Percentiles rank a stretch among this genome's conserved stretches.
These are phyloP conservation scores for Prunus padus DNA, from an alignment of 306 rosid species.

Conservation along the genomic window DNA sequence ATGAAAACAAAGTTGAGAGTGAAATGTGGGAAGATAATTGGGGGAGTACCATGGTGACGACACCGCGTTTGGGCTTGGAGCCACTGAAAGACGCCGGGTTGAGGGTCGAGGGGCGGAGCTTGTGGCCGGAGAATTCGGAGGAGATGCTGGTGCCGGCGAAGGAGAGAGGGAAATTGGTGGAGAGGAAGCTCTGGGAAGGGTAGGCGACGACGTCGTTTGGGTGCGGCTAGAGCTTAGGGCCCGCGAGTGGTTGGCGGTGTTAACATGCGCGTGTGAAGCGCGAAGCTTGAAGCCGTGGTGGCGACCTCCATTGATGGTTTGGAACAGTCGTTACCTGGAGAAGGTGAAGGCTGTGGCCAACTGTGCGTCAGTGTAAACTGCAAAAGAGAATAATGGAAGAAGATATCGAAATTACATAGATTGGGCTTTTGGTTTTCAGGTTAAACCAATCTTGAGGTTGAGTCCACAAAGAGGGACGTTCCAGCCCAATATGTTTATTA, in stretches of 20 bases:
- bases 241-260: conserved; percentile 3
- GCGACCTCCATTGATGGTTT: conserved; percentile 33
- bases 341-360: background rate
- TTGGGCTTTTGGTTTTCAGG: background rate
- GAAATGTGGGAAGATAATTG: conserved; percentile 4
- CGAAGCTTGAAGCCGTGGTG: conserved; percentile 27
- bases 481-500: background rate
- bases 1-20: background rate
- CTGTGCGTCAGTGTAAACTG: background rate
- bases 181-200: conserved; percentile 43
- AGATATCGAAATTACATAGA: background rate
- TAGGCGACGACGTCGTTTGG: conserved; percentile 11
- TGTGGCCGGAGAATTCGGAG: conserved; percentile 52
- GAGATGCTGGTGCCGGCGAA: conserved; percentile 44
- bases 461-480: background rate
- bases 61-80: conserved; percentile 61
- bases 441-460: background rate
- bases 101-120: conserved; percentile 58
- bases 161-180: conserved; percentile 52
- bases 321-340: background rate
- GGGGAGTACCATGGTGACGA: conserved; percentile 75
- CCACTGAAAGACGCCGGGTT: conserved; percentile 49
- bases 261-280: conserved; percentile 21
- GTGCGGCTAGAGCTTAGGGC: background rate
- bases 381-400: background rate